Base-by-base conservation (phyloP, 139 green algal genomes). In the Tetraselmis striata region DNA sequence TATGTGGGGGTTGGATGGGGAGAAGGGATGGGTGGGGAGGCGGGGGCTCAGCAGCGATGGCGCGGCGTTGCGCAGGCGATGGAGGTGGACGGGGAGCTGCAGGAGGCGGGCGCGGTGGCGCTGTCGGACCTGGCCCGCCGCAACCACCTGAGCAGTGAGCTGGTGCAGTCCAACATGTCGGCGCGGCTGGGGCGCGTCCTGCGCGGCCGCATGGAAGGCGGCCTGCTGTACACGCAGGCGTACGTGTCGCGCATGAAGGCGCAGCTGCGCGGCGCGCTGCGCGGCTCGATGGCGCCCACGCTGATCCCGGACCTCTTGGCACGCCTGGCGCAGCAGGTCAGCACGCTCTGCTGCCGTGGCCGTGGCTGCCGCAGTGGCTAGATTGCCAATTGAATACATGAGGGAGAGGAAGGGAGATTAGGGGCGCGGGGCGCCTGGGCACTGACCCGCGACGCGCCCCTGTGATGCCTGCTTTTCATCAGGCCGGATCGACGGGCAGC, bases 191-290 rank as follows among this genome's bases (percentile, higher is more conserved):
- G 87, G 28, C 86, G 31, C 31, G 29, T 76, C 1, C 94, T 98
- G 29, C n/a, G 30, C 1, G 95, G 94, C 23, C 86, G 90, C 2
- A 82, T 98, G 29, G 91, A 97, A 78, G 90, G 85, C 0, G 89
- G 91, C 0, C 86, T 97, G 31, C 81, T 98, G 76, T 98, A 96
- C 88, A 98, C 95, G 0, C 87, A 87, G 2, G 90, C 91, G 1
- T 92, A 96, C 89, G 84, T 98, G 45, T 82, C 87, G 0, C 89
- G 92, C 82, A 85, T 97, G 59, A 97, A 96, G 84, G 92, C 91
- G 0, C 87, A 92, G 87, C 82, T 98, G 29, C 83, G 95, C 0
- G 95, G 95, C 1, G 95, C 95, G 11, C 86, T 98, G 74, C 82
- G 94, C 0, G 95, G 85, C 23, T 77, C 89, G 0, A 59, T 83